A percentile compares a stretch with the other conserved stretches of the same genome.
phyloP scores from a whole-genome alignment of 1,139 yeast species.

The Zygoascus meyerae region DNA sequence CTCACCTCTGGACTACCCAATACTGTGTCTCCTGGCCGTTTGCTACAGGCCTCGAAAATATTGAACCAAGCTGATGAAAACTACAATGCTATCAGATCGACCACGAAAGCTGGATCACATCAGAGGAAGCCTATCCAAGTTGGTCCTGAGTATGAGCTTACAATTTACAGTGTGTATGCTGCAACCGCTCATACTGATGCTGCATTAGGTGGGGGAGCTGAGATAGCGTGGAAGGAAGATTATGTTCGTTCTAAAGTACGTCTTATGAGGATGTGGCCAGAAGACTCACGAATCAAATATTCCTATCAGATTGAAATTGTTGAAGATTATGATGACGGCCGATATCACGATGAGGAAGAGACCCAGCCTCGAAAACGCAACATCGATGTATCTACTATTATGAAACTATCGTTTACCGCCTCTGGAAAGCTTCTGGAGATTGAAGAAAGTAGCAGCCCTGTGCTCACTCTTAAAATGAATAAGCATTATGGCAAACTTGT shows the following conservation, averaged over 20 bases:
- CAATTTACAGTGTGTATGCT: slow-evolving; percentile 53
- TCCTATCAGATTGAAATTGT: slow-evolving; percentile 44
- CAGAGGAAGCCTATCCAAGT: slow-evolving; percentile 32
- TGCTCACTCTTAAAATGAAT: slow-evolving; percentile 53
- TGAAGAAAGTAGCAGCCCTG: slow-evolving; percentile 63
- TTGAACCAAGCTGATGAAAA: slow-evolving; percentile 40
- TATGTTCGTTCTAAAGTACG: slow-evolving; percentile 51
- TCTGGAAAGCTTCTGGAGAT: slow-evolving; percentile 63
- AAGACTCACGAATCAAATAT: slow-evolving; percentile 24
- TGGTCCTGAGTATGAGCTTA: slow-evolving; percentile 59
- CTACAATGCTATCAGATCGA: slow-evolving; percentile 18
- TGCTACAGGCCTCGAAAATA: slow-evolving; percentile 57
- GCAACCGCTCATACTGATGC: slow-evolving; percentile 11
- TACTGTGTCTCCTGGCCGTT: slow-evolving; percentile 57
- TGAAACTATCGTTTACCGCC: slow-evolving; percentile 62
- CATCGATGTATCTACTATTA: slow-evolving; percentile 42
- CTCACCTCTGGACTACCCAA: slow-evolving; percentile 48
- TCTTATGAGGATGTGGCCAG: slow-evolving; percentile 33
- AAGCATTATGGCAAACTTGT: slow-evolving; percentile 22
- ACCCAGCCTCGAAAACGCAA: slow-evolving; percentile 32
- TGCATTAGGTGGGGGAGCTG: slow-evolving; percentile 19
- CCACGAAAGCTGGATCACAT: slow-evolving; percentile 7
- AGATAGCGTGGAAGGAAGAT: slow-evolving; percentile 70
- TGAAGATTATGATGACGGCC: slow-evolving; percentile 65
- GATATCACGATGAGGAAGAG: slow-evolving; percentile 61